phyloP scores from a whole-genome alignment of 306 rosid genomes.

The Quercus berberidifolia region DNA sequence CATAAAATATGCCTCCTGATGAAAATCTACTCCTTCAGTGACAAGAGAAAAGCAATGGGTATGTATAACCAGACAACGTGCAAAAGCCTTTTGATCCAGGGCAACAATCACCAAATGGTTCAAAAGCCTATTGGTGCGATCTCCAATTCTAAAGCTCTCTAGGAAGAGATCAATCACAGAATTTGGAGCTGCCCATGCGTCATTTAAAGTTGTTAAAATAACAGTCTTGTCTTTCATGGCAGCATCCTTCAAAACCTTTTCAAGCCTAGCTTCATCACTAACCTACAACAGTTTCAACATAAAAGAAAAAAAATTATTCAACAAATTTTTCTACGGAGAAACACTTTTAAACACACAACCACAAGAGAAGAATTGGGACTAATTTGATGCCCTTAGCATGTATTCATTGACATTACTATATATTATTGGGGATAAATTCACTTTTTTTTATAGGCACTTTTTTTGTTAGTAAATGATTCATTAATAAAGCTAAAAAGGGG shows the following conservation, averaged over 20 bases:
- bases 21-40: conserved; percentile 71
- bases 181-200: conserved; percentile 92
- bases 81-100: conserved; percentile 70
- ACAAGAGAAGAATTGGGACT: conserved; percentile 15
- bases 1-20: conserved; percentile 79
- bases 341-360: conserved; percentile 8
- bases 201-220: conserved; percentile 84
- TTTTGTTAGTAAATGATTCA: not conserved
- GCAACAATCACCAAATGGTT: conserved; percentile 84
- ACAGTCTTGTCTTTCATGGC: conserved; percentile 77
- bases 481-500: too few species aligned
- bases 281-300: conserved; percentile 37
- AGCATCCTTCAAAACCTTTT: conserved; percentile 59
- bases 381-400: conserved; percentile 15
- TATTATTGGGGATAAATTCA: not conserved
- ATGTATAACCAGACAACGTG: conserved; percentile 72
- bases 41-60: conserved; percentile 65
- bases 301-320: conserved; percentile 13
- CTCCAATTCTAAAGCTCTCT: conserved; percentile 87
- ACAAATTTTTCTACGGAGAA: conserved; percentile 2
- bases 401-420: not conserved
- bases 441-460: not conserved
- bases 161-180: conserved; percentile 83
- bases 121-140: conserved; percentile 57
- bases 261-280: conserved; percentile 51